These are phyloP conservation scores for Chaetomium tenue DNA, from an alignment of 495 filamentous ascomycete genomes.

Conservation along the genomic window DNA sequence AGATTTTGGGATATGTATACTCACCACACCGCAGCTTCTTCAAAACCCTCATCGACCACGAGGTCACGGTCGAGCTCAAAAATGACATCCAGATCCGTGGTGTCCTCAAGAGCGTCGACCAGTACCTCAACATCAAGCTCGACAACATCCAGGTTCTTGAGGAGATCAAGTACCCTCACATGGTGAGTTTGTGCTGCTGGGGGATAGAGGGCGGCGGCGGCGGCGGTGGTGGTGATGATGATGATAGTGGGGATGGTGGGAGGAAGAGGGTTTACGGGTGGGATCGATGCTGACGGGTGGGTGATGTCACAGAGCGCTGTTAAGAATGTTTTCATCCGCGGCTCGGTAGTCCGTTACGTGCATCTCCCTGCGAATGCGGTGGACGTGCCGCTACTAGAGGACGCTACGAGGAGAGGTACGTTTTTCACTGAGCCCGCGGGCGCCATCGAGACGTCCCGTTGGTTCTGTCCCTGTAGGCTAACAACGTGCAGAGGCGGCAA, in stretches of 20 bases:
- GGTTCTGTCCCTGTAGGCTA: neutral
- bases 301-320: conserved; percentile 60
- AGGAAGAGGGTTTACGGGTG: neutral
- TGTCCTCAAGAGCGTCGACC: conserved; percentile 92
- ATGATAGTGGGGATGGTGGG: too few species aligned
- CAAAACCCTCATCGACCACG: conserved; percentile 97
- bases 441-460: neutral
- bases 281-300: neutral
- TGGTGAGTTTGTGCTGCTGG: conserved; percentile 51
- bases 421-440: conserved; percentile 13
- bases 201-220: too few species aligned
- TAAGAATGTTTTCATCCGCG: conserved; percentile 97
- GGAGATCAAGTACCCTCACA: conserved; percentile 86
- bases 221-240: too few species aligned
- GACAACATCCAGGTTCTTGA: conserved; percentile 91
- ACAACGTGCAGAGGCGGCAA: conserved; percentile 41
- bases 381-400: conserved; percentile 87
- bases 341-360: conserved; percentile 94
- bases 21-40: conserved; percentile 71
- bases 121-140: conserved; percentile 98
- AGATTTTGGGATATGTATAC: neutral
- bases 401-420: conserved; percentile 90
- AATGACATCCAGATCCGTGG: conserved; percentile 97
- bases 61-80: conserved; percentile 95
- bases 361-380: conserved; percentile 84